These are phyloP conservation scores for Phaeophleospora eucalypticola DNA, from an alignment of 2,329 filamentous ascomycete genomes.

Conservation along the genomic window DNA sequence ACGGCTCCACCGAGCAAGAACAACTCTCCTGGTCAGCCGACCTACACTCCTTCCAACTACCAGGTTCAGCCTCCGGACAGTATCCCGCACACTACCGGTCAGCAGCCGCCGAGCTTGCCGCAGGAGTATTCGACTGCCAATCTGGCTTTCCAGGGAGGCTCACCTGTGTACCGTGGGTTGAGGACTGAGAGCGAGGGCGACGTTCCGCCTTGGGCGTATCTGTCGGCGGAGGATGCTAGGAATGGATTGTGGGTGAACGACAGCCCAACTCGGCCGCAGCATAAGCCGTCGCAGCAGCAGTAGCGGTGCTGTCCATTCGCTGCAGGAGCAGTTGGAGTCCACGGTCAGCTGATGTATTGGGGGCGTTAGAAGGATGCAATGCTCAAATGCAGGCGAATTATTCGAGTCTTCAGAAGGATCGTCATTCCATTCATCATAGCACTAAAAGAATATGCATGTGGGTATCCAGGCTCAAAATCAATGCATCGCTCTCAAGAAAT, in stretches of 20 bases:
- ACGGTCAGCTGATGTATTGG: no score
- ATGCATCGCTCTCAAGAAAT: slow-evolving; percentile 59
- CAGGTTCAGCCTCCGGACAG: slow-evolving; percentile 10
- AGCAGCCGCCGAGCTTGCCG: slow-evolving; percentile 12
- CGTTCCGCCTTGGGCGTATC: slow-evolving; percentile 12
- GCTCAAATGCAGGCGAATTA: no score
- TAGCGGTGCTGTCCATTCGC: neutral
- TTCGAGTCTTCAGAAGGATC: no score
- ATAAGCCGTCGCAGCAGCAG: neutral
- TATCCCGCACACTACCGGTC: slow-evolving; percentile 4
- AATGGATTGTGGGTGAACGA: slow-evolving; percentile 13
- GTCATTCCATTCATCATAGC: no score
- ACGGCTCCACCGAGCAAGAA: no score
- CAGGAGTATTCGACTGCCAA: slow-evolving; percentile 17
- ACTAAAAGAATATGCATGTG: no score
- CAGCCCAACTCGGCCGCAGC: neutral
- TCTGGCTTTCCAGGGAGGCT: neutral
- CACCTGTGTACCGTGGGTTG: slow-evolving; percentile 13
- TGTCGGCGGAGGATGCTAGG: slow-evolving; percentile 14
- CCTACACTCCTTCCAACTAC: slow-evolving; percentile 19
- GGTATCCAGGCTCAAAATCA: no score
- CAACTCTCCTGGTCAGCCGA: no score
- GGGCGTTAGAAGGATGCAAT: no score
- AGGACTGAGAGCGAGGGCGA: slow-evolving; percentile 1
- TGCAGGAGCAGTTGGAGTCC: no score